Conservation (phyloP, 352 stramenopile species). For the Albugo candida region DNA sequence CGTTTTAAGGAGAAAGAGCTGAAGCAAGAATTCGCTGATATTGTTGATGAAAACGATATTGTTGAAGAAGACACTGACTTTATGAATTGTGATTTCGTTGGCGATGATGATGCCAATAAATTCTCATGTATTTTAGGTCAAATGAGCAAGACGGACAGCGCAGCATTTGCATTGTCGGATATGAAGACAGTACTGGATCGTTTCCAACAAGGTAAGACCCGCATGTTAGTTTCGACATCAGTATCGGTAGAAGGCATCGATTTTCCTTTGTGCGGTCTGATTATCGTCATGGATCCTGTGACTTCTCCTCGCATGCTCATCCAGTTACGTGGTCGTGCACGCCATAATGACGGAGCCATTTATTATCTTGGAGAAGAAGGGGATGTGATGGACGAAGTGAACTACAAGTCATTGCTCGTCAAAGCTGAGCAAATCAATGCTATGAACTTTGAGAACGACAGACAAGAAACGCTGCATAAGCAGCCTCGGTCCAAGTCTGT, state of each 20-base stretch:
- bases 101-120: conserved; percentile 2
- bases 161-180: conserved; percentile 27
- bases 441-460: conserved; percentile 48
- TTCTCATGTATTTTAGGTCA: conserved; percentile 52
- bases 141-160: conserved; percentile 27
- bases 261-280: conserved; percentile 49
- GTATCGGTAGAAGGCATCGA: conserved; percentile 66
- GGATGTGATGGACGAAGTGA: conserved; percentile 20
- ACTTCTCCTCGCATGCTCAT: conserved; percentile 38
- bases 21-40: not conserved
- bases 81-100: conserved; percentile 1
- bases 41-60: conserved; percentile 8
- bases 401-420: conserved; percentile 23
- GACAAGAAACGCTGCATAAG: conserved; percentile 29
- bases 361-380: conserved; percentile 48
- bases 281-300: conserved; percentile 40
- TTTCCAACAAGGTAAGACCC: conserved; percentile 33
- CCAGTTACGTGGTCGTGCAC: conserved; percentile 47
- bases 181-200: conserved; percentile 32
- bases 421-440: conserved; percentile 30
- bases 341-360: conserved; percentile 51
- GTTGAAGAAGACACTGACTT: not conserved
- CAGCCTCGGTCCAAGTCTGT: conserved; percentile 32
- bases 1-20: conserved; percentile 14
- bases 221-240: conserved; percentile 49